Percentiles rank a stretch among this genome's conserved stretches.
Evolutionary conservation across 2,329 filamentous ascomycete species (phyloP).

Genomic region (Nothophaeocryptopus gaeumannii): DNA sequence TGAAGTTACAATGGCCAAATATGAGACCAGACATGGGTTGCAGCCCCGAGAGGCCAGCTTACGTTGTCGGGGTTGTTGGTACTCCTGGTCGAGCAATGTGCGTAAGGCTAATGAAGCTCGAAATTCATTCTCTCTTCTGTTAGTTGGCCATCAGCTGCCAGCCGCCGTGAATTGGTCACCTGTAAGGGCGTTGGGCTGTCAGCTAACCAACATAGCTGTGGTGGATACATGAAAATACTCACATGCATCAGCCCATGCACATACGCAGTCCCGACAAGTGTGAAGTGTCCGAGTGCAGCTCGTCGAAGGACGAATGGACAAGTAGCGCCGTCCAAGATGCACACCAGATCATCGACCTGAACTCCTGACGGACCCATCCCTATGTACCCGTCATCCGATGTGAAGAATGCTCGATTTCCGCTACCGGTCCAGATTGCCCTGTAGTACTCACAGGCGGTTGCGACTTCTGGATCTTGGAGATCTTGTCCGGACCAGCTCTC

Average conservation of each 20-base stretch:
- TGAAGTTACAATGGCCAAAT: too few species aligned
- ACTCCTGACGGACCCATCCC: conserved; percentile 1
- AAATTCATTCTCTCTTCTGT: conserved; percentile 2
- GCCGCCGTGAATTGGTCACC: not conserved
- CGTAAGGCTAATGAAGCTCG: conserved; percentile 6
- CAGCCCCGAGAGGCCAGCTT: too few species aligned
- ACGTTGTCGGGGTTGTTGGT: too few species aligned
- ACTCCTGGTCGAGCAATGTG: too few species aligned
- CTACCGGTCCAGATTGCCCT: too few species aligned
- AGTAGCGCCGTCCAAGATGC: not conserved
- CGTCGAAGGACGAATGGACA: not conserved
- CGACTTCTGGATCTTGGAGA: too few species aligned
- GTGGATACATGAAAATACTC: not conserved
- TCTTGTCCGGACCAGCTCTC: not conserved
- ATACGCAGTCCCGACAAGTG: conserved; percentile 4
- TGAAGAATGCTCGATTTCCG: conserved; percentile 7
- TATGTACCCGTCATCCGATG: not conserved
- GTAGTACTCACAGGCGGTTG: too few species aligned
- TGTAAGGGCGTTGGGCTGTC: not conserved
- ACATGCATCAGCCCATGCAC: conserved; percentile 10
- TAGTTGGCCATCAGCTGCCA: not conserved
- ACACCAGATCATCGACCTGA: not conserved
- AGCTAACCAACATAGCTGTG: not conserved
- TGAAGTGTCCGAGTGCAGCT: not conserved
- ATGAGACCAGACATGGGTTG: too few species aligned